Percentiles rank a stretch among this genome's conserved stretches.
Conservation (phyloP, 345 rosid species). For the Trapa incisa region DNA sequence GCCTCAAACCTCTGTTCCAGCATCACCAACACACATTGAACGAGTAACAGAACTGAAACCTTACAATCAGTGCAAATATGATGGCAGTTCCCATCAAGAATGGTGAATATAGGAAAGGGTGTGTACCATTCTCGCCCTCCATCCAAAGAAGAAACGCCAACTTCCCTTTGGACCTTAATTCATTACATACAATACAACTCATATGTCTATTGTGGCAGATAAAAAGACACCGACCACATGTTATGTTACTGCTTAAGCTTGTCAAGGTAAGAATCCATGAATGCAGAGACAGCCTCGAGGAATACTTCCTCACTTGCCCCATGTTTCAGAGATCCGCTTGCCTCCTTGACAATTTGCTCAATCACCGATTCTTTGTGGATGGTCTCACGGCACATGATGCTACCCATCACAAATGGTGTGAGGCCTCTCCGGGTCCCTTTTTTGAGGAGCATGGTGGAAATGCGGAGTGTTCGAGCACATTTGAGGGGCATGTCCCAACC, state of each 20-base stretch:
- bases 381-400: constrained; percentile 77
- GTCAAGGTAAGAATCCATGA: constrained; percentile 55
- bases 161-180: neutral
- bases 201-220: neutral
- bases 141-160: neutral
- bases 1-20: constrained; percentile 1
- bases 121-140: neutral
- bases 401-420: constrained; percentile 68
- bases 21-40: neutral
- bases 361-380: constrained; percentile 54
- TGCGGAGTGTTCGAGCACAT: constrained; percentile 48
- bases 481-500: constrained; percentile 64
- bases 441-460: constrained; percentile 87
- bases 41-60: neutral
- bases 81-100: neutral
- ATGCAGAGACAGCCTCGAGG: constrained; percentile 44
- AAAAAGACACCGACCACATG: neutral
- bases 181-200: neutral
- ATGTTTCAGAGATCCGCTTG: constrained; percentile 45
- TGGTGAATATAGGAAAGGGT: neutral
- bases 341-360: constrained; percentile 65
- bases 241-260: constrained; percentile 25
- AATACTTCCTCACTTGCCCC: constrained; percentile 51
- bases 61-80: neutral
- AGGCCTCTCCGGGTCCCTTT: constrained; percentile 67